A percentile compares a stretch with the other conserved stretches of the same genome.
phyloP scores from a whole-genome alignment of 352 stramenopile genomes.

The Pythium sp. region DNA sequence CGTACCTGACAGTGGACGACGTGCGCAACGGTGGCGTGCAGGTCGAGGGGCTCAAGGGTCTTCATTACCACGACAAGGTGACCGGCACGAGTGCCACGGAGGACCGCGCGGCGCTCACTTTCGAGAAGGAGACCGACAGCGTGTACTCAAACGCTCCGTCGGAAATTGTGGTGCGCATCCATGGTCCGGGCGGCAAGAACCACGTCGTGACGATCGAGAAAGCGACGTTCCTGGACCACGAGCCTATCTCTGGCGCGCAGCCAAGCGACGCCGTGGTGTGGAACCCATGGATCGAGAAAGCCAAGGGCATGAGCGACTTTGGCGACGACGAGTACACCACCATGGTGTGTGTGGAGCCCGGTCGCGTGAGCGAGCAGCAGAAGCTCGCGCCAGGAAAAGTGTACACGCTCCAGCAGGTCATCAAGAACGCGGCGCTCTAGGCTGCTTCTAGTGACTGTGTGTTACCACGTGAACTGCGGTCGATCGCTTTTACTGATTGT shows the following conservation, averaged over 20 bases:
- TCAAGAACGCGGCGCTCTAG: constrained; percentile 60
- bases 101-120: constrained; percentile 53
- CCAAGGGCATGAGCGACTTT: constrained; percentile 93
- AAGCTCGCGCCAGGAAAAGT: constrained; percentile 48
- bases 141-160: constrained; percentile 82
- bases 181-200: constrained; percentile 37
- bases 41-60: constrained; percentile 86
- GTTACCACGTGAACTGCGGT: no score
- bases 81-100: constrained; percentile 54
- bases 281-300: constrained; percentile 94
- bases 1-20: constrained; percentile 89
- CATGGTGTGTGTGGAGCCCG: constrained; percentile 97
- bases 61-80: constrained; percentile 90
- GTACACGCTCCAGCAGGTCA: constrained; percentile 67
- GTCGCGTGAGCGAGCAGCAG: constrained; percentile 72
- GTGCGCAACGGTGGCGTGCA: constrained; percentile 49
- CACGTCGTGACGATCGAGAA: constrained; percentile 79
- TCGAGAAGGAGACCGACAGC: constrained; percentile 85
- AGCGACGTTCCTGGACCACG: constrained; percentile 48
- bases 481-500: no score
- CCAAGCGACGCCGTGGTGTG: constrained; percentile 89
- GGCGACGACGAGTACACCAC: constrained; percentile 91
- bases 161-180: constrained; percentile 65
- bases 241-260: constrained; percentile 24
- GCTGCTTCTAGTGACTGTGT: not conserved